Conservation (phyloP, 2,329 filamentous ascomycete genomes). For the Colletotrichum sp. region DNA sequence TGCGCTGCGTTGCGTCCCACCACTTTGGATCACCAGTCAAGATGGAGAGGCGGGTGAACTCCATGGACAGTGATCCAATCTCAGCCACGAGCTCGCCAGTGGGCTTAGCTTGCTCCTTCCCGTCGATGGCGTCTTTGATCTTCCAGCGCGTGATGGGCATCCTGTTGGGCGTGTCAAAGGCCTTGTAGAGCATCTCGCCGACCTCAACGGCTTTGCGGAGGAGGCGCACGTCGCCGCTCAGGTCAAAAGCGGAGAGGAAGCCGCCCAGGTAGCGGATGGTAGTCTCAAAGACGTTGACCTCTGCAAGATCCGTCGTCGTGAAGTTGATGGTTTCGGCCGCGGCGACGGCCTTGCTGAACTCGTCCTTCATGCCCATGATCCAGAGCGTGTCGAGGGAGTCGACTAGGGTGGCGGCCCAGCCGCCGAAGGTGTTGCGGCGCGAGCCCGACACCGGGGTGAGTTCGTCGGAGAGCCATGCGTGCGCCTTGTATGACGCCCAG, state of each 20-base stretch:
- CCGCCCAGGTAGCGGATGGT: slow-evolving; percentile 51
- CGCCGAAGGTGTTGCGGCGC: slow-evolving; percentile 54
- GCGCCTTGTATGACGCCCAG: slow-evolving; percentile 56
- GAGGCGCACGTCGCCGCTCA: slow-evolving; percentile 44
- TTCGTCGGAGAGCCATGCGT: slow-evolving; percentile 60
- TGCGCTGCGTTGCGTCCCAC: slow-evolving; percentile 76
- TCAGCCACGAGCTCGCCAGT: slow-evolving; percentile 55
- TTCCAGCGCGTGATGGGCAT: slow-evolving; percentile 43
- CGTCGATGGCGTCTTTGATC: slow-evolving; percentile 27
- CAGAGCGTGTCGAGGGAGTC: slow-evolving; percentile 66
- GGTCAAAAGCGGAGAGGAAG: slow-evolving; percentile 49
- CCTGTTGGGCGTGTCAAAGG: slow-evolving; percentile 53
- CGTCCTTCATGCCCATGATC: slow-evolving; percentile 64
- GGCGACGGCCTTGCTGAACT: slow-evolving; percentile 59
- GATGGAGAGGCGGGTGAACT: slow-evolving; percentile 76
- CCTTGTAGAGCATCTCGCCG: slow-evolving; percentile 52
- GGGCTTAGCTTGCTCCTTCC: slow-evolving; percentile 2
- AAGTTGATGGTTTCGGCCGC: slow-evolving; percentile 57
- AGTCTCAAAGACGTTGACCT: slow-evolving; percentile 49
- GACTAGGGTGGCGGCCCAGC: slow-evolving; percentile 64
- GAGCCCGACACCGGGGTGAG: slow-evolving; percentile 52
- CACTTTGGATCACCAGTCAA: slow-evolving; percentile 74
- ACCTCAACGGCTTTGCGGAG: slow-evolving; percentile 50
- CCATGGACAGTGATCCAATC: slow-evolving; percentile 71
- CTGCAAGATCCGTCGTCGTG: slow-evolving; percentile 39